Evolutionary conservation across 2,329 filamentous ascomycete genomes (phyloP).

Genomic region (Orbilia javanica): DNA sequence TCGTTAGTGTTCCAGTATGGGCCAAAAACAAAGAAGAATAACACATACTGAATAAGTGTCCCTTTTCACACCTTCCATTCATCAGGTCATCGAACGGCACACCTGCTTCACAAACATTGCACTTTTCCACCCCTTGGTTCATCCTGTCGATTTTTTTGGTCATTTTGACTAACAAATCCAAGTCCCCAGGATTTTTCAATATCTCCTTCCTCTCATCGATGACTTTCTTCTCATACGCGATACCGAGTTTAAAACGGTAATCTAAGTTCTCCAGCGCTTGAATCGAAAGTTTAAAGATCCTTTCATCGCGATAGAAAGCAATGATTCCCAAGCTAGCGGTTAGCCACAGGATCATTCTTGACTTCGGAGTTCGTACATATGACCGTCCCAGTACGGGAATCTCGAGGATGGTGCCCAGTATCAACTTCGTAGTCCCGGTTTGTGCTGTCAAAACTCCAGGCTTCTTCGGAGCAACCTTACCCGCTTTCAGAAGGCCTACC

Average conservation of each 20-base stretch:
- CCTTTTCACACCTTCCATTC: conserved; percentile 45
- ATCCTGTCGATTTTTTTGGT: conserved; percentile 21
- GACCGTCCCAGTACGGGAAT: conserved; percentile 20
- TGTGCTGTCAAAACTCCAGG: conserved; percentile 30
- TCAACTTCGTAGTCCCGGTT: conserved; percentile 32
- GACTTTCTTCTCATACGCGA: conserved; percentile 1
- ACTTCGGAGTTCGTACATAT: conserved; percentile 3
- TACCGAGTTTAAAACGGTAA: conserved; percentile 8
- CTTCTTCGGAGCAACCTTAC: conserved; percentile 51
- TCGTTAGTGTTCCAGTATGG: too few species aligned
- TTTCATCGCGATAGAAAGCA: conserved; percentile 39
- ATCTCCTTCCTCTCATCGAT: conserved; percentile 29
- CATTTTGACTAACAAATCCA: conserved; percentile 40
- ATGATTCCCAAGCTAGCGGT: conserved; percentile 32
- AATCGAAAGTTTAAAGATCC: conserved; percentile 32
- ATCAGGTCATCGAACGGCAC: conserved; percentile 46
- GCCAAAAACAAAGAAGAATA: not conserved
- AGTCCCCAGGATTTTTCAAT: conserved; percentile 23
- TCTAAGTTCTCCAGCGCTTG: conserved; percentile 14
- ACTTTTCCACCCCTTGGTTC: conserved; percentile 33
- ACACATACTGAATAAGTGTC: conserved; percentile 47
- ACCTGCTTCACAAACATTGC: not conserved
- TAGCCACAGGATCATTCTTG: conserved; percentile 17
- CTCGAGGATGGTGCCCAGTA: conserved; percentile 31
- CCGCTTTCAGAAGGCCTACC: conserved; percentile 35